Base-by-base conservation (phyloP, 148 eudicot genomes). In the Camellia granthamiana region DNA sequence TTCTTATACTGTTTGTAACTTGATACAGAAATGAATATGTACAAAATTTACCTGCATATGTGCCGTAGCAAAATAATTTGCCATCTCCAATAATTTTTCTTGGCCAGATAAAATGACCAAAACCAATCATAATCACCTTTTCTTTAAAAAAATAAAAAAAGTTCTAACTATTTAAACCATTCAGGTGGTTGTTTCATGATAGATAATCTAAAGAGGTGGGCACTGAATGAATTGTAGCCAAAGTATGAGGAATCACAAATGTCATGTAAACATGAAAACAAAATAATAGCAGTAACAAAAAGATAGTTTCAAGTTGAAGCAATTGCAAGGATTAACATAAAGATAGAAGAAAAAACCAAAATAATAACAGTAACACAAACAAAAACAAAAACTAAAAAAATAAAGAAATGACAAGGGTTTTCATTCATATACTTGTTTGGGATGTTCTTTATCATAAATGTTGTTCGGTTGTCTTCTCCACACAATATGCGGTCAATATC, bases 371-470 rank as follows among this genome's bases (percentile, higher is more conserved):
- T 60, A 5, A 61, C 55, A 81, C 60, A 43, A 9, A 61, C n/a
- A 14, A 19, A 79, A 60, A 42, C 2, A 6, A 81, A n/a, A 47
- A 81, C 44, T 18, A 44, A 23, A 81, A 76, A 23, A 23, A 23
- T 23, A 30, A 14, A 12, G 69, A 13, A 44, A 79, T 0, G 52
- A 19, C n/a, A 82, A 67, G 61, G 51, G 60, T 51, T 15, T 15
- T 15, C 52, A 56, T 74, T 60, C 60, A 86, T 86, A 62, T 89
- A 92, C 97, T 92, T 92, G 89, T 92, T 92, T 47, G 97, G 97
- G 79, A 92, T 92, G 71, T 92, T 92, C 82, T 90, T 92, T 44
- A 92, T 88, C 97, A 92, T 92, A 79, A 92, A 80, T 44, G 94
- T 92, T 19, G 97, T 90, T 52, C 94, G 89, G 52, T 19, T 77